Evolutionary conservation across 164 flowering plant genomes (phyloP), one percentile per base, ranked within the genome.

Genomic region (Chimonanthus salicifolius): DNA sequence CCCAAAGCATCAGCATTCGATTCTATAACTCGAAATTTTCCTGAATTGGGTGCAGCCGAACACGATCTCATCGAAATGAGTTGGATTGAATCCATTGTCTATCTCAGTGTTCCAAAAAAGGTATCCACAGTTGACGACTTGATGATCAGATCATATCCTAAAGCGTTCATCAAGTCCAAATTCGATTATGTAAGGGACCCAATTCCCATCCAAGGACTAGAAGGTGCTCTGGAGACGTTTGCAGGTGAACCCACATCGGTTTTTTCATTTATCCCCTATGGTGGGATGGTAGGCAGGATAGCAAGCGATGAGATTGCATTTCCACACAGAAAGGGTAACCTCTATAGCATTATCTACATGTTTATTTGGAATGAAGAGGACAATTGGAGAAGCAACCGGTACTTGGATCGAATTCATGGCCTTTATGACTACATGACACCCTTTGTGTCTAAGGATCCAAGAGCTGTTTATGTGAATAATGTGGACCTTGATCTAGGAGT

Each of bases 401-500:
- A 75, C 10, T 58, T 78, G 0, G 66, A 71, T 62, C 75, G 83
- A 79, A 68, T 78, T 47, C 71, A 70, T 51, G 47, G 72, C 9
- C 62, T 81, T 47, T 81, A 78, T 18, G 58, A 70, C 4, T 70
- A 21, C 64, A 81, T 78, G 83, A 67, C 78, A 49, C 77, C 74
- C 16, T 81, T 49, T 63, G 83, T 78, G 1, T 62, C 80, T 5
- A 66, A 46, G 20, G 47, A 62, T 67, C 79, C 83, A n/a, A 78
- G 83, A 21, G 47, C 62, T 58, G 78, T 78, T 54, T 75, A 75
- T 68, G 67, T 73, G 50, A 81, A 81, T 67, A 75, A 78, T 58
- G 9, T 78, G 64, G 81, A 81, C 68, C 79, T 81, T 67, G 83
- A 80, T 70, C 78, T 80, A 45, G 83, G 83, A 15, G 74, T 49